phyloP scores from a whole-genome alignment of 257 asterid genomes.

The Solanum clarkiae region DNA sequence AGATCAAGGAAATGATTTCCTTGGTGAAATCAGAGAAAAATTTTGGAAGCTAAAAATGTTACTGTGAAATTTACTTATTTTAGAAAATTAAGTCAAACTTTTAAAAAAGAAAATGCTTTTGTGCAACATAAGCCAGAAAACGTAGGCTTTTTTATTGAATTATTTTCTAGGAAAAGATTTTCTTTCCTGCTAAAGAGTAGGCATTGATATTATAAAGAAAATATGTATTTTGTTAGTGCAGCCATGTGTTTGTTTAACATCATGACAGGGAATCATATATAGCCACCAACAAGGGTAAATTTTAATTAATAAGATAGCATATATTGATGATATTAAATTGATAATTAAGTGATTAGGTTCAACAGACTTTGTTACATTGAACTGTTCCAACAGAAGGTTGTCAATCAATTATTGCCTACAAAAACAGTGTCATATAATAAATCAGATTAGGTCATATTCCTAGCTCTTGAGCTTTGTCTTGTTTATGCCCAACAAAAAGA shows the following conservation, averaged over 20 bases:
- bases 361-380: neutral
- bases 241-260: neutral
- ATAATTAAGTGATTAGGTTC: neutral
- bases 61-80: too few species aligned
- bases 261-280: neutral
- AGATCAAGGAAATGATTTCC: too few species aligned
- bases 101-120: too few species aligned
- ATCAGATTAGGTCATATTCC: neutral
- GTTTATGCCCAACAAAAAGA: neutral
- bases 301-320: neutral
- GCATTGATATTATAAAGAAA: neutral
- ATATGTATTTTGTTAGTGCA: neutral
- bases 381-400: neutral
- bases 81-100: neutral
- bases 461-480: neutral
- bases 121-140: neutral
- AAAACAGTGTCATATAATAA: neutral
- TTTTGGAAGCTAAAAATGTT: too few species aligned
- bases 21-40: too few species aligned
- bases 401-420: neutral
- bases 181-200: neutral
- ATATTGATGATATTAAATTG: neutral
- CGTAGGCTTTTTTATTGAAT: neutral
- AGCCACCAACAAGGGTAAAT: neutral
- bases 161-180: neutral